Evolutionary conservation across 2,329 filamentous ascomycete species (phyloP), one percentile per base, ranked within the genome.

Genomic region (Fusarium tjaetaba): DNA sequence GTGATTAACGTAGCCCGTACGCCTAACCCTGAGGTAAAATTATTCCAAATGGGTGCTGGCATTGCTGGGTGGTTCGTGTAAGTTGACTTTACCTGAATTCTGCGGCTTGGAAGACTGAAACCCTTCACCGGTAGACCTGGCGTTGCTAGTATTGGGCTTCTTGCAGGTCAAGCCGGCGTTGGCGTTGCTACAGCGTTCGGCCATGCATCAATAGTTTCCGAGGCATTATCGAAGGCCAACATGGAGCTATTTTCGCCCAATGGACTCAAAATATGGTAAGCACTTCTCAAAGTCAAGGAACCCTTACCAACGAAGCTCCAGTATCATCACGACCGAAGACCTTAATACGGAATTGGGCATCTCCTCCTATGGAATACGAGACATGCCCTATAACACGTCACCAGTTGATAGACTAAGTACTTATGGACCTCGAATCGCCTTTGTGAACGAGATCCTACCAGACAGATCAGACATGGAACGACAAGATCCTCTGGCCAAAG

Each of bases 11-110:
- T 58, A 15, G 42, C 24, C 26, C 56, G 56, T 20, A 51, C 24
- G 8, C 56, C 56, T 22, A 58, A 58, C 24, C 56, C 42, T 7
- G 56, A 58, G 26, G 24, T 3, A 32, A 24, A 58, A 26, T 15
- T 58, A 3, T 36, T 58, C 20, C 56, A 58, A 22, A 28, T 15
- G 16, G 32, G 56, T 14, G 32, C 42, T 8, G 18, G 14, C 4
- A 58, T 58, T 36, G 56, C 56, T 14, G 56, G 56, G 5, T 58
- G 56, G 56, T 58, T 58, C 18, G 7, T 58, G 56, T 51, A 51
- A 51, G 56, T 49, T 36, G 30, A n/a, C 11, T 20, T 8, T 2
- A 11, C 15, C 5, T 7, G 1, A 36, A 3, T 20, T 11, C 3
- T 22, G 5, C 13, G 9, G 16, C 8, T 14, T 58, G 11, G 4